Evolutionary conservation across 129 eudicot genomes (phyloP).

Genomic region (Sambucus nigra): DNA sequence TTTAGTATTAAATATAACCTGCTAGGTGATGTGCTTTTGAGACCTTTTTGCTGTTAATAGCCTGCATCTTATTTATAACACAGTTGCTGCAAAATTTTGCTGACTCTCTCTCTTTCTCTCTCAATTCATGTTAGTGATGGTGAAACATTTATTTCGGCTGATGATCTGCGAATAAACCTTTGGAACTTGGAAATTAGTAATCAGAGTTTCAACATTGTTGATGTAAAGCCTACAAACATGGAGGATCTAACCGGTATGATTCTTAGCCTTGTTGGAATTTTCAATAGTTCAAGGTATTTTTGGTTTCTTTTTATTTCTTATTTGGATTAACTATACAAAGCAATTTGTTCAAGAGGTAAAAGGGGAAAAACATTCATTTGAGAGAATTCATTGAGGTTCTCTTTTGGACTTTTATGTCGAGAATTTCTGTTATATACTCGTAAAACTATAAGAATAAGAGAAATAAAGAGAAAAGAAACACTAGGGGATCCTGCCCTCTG

Average conservation of each 20-base stretch:
- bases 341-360: too few relatives aligned
- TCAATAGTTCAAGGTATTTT: background rate
- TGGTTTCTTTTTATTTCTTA: background rate
- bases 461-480: too few relatives aligned
- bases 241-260: slow-evolving; percentile 96
- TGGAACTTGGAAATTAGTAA: slow-evolving; percentile 96
- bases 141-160: slow-evolving; percentile 96
- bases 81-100: slow-evolving; percentile 12
- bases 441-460: too few relatives aligned
- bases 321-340: too few relatives aligned
- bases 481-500: too few relatives aligned
- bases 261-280: slow-evolving; percentile 5
- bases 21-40: background rate
- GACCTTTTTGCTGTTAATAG: background rate
- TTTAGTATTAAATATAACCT: too few relatives aligned
- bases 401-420: too few relatives aligned
- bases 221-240: slow-evolving; percentile 85
- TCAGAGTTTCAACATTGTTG: slow-evolving; percentile 95
- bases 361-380: too few relatives aligned
- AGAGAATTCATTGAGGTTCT: too few relatives aligned
- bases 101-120: slow-evolving; percentile 10
- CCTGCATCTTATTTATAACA: background rate
- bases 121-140: slow-evolving; percentile 70
- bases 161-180: slow-evolving; percentile 92
- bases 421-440: too few relatives aligned